phyloP scores from a whole-genome alignment of 1,284 basidiomycete species.

The Sanghuangporus baumii region DNA sequence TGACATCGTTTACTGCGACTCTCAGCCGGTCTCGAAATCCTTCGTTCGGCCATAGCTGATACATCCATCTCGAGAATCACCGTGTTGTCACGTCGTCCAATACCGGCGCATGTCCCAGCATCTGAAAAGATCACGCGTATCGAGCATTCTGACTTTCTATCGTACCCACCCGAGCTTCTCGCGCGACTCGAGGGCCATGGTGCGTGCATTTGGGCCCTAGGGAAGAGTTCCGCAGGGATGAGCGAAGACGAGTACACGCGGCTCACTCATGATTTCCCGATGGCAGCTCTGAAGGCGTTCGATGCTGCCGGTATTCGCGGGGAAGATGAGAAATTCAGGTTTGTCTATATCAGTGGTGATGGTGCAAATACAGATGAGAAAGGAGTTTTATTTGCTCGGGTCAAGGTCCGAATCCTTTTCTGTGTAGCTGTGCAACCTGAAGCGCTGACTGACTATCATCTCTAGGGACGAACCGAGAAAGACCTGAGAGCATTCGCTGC shows the following conservation, averaged over 20 bases:
- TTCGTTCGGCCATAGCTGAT: constrained; percentile 33
- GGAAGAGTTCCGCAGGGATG: constrained; percentile 29
- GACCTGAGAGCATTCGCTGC: constrained; percentile 5
- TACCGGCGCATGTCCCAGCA: constrained; percentile 26
- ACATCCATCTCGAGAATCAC: constrained; percentile 30
- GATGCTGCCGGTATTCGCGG: constrained; percentile 27
- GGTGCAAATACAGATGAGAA: constrained; percentile 29
- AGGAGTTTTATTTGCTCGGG: constrained; percentile 29
- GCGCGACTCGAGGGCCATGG: constrained; percentile 31
- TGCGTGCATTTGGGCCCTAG: constrained; percentile 38
- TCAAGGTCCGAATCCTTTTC: constrained; percentile 28
- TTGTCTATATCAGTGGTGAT: constrained; percentile 32
- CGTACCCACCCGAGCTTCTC: constrained; percentile 30
- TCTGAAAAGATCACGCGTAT: constrained; percentile 29
- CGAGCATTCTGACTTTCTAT: constrained; percentile 31
- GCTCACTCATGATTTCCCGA: constrained; percentile 33
- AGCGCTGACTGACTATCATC: background rate
- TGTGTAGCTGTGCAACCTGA: background rate
- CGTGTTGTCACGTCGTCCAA: constrained; percentile 28
- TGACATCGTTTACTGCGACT: background rate
- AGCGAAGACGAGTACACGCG: constrained; percentile 32
- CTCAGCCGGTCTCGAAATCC: constrained; percentile 34
- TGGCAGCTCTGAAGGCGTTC: constrained; percentile 29
- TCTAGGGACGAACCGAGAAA: constrained; percentile 13
- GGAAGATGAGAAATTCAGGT: constrained; percentile 26